These are phyloP conservation scores for Ascochyta koolunga DNA, from an alignment of 2,329 filamentous ascomycete genomes.

Conservation along the genomic window DNA sequence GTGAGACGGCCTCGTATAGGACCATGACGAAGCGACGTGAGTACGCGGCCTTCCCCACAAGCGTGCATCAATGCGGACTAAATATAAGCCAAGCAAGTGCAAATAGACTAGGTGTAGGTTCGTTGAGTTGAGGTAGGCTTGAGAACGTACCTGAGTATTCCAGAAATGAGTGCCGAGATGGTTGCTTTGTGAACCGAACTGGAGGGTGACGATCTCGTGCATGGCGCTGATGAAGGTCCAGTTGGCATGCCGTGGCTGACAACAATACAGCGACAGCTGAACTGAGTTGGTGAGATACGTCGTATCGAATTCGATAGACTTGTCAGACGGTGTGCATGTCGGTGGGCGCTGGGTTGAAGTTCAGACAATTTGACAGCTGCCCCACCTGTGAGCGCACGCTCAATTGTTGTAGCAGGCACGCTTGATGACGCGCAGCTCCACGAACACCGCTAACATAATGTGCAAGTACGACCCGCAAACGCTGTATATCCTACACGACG, in stretches of 20 bases:
- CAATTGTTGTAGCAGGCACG: not conserved
- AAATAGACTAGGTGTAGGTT: not conserved
- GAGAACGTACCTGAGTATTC: constrained; percentile 77
- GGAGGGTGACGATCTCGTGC: constrained; percentile 94
- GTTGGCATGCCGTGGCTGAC: not conserved
- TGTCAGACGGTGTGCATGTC: not conserved
- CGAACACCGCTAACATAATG: not conserved
- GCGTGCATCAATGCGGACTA: constrained; percentile 11
- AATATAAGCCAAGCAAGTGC: not conserved
- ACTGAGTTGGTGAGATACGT: not conserved
- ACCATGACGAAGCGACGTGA: constrained; percentile 20
- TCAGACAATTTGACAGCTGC: constrained; percentile 14
- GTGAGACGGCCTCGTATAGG: constrained; percentile 6
- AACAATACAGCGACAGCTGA: not conserved
- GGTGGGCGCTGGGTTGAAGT: constrained; percentile 4
- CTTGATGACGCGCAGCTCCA: constrained; percentile 12
- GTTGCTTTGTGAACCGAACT: constrained; percentile 91
- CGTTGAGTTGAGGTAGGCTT: not conserved
- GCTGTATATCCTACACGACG: not conserved
- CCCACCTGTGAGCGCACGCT: constrained; percentile 10
- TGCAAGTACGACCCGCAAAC: not conserved
- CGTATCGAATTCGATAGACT: not conserved
- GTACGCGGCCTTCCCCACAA: constrained; percentile 26
- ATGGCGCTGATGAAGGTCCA: constrained; percentile 55
- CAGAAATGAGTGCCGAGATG: constrained; percentile 96